These are phyloP conservation scores for Eutypella sp. DNA, from an alignment of 2,329 filamentous ascomycete species.

Conservation along the genomic window DNA sequence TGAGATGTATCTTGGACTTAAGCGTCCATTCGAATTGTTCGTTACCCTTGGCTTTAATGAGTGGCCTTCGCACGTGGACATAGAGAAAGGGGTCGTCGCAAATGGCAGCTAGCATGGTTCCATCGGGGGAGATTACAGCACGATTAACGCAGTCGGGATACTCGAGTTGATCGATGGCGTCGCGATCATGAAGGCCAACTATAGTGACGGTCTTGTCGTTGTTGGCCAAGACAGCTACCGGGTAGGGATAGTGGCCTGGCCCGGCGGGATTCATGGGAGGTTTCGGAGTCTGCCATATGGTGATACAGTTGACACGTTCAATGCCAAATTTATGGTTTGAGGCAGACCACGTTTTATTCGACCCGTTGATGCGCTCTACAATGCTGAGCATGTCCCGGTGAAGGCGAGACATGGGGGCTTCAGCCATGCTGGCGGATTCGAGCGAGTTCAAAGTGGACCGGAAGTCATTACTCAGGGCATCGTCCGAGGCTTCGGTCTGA, in stretches of 20 bases:
- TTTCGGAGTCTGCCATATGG: constrained; percentile 53
- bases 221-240: constrained; percentile 74
- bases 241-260: constrained; percentile 39
- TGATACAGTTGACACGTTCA: constrained; percentile 63
- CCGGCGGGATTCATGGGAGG: constrained; percentile 18
- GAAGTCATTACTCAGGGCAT: constrained; percentile 19
- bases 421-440: constrained; percentile 25
- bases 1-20: constrained; percentile 49
- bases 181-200: constrained; percentile 64
- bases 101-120: constrained; percentile 72
- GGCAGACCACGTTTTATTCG: constrained; percentile 41
- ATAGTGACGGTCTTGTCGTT: constrained; percentile 87
- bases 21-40: constrained; percentile 44
- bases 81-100: constrained; percentile 85
- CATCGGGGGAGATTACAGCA: constrained; percentile 88
- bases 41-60: constrained; percentile 29
- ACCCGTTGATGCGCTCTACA: constrained; percentile 27
- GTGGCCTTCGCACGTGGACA: constrained; percentile 60
- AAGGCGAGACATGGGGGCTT: constrained; percentile 28
- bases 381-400: constrained; percentile 27
- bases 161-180: constrained; percentile 64
- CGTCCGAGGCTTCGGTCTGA: constrained; percentile 29
- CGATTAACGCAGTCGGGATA: constrained; percentile 89
- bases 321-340: constrained; percentile 51
- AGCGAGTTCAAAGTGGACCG: constrained; percentile 16